phyloP scores from a whole-genome alignment of 129 eudicot species.

The Centrapalus pauciflorus region DNA sequence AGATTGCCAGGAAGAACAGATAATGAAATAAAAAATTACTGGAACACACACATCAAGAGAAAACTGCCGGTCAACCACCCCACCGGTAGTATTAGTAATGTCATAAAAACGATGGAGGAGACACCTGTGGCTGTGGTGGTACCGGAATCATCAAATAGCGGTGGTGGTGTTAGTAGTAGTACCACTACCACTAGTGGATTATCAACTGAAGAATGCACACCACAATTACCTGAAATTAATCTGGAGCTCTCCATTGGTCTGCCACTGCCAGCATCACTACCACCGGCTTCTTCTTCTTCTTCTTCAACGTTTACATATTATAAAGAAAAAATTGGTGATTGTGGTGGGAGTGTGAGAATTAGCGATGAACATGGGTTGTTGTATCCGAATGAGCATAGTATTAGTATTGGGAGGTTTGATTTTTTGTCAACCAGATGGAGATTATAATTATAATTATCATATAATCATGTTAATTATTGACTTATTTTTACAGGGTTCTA shows the following conservation, averaged over 20 bases:
- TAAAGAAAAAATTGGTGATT: slow-evolving; percentile 14
- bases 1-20: slow-evolving; percentile 68
- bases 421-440: slow-evolving; percentile 27
- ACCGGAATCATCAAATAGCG: slow-evolving; percentile 15
- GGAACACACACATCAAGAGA: slow-evolving; percentile 79
- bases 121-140: background rate
- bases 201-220: slow-evolving; percentile 21
- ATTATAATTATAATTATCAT: slow-evolving; percentile 1
- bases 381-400: slow-evolving; percentile 26
- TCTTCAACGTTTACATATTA: too few relatives aligned
- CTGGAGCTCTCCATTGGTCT: slow-evolving; percentile 34
- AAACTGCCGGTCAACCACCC: slow-evolving; percentile 32
- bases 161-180: slow-evolving; percentile 17
- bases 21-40: slow-evolving; percentile 68
- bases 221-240: slow-evolving; percentile 27
- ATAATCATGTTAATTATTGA: too few relatives aligned
- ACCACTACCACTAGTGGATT: slow-evolving; percentile 27
- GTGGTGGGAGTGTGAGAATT: slow-evolving; percentile 11
- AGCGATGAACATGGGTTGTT: slow-evolving; percentile 20
- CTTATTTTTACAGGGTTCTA: too few relatives aligned
- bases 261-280: background rate
- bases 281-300: slow-evolving; percentile 15
- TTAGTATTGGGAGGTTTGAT: slow-evolving; percentile 24
- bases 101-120: slow-evolving; percentile 13
- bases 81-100: slow-evolving; percentile 15